Evolutionary conservation across 2,329 filamentous ascomycete species (phyloP).

Genomic region (Ambrosiella cleistominuta): DNA sequence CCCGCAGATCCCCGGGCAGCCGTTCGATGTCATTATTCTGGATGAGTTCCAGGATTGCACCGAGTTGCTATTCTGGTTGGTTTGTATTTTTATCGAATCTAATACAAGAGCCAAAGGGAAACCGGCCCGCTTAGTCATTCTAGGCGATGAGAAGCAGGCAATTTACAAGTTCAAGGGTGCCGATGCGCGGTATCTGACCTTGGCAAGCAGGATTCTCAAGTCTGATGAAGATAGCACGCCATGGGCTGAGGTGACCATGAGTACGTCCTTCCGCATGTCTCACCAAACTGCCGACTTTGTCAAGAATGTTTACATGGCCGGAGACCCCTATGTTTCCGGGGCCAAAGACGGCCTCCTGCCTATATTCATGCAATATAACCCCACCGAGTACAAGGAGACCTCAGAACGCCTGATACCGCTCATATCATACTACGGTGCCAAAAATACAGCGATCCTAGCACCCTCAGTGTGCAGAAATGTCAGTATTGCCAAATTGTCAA

Average conservation of each 20-base stretch:
- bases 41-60: slow-evolving; percentile 21
- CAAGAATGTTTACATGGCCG: slow-evolving; percentile 17
- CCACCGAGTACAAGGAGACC: background rate
- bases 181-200: slow-evolving; percentile 17
- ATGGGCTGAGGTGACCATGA: slow-evolving; percentile 14
- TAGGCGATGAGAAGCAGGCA: slow-evolving; percentile 20
- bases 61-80: slow-evolving; percentile 17
- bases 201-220: slow-evolving; percentile 15
- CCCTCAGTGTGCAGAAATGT: background rate
- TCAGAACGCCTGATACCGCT: slow-evolving; percentile 3
- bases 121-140: slow-evolving; percentile 16
- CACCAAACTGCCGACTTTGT: slow-evolving; percentile 16
- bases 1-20: background rate
- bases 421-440: slow-evolving; percentile 15
- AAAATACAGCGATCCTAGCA: slow-evolving; percentile 9
- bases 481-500: background rate
- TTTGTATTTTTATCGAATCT: slow-evolving; percentile 16
- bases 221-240: slow-evolving; percentile 14
- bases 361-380: slow-evolving; percentile 14
- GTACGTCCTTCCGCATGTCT: slow-evolving; percentile 18
- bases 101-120: slow-evolving; percentile 13
- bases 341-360: slow-evolving; percentile 18
- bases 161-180: slow-evolving; percentile 19
- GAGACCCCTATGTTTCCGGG: slow-evolving; percentile 18
- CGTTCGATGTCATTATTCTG: slow-evolving; percentile 19